Evolutionary conservation across 2,329 filamentous ascomycete species (phyloP), one percentile per base, ranked within the genome.

Genomic region (Trichoderma citrinoviride): DNA sequence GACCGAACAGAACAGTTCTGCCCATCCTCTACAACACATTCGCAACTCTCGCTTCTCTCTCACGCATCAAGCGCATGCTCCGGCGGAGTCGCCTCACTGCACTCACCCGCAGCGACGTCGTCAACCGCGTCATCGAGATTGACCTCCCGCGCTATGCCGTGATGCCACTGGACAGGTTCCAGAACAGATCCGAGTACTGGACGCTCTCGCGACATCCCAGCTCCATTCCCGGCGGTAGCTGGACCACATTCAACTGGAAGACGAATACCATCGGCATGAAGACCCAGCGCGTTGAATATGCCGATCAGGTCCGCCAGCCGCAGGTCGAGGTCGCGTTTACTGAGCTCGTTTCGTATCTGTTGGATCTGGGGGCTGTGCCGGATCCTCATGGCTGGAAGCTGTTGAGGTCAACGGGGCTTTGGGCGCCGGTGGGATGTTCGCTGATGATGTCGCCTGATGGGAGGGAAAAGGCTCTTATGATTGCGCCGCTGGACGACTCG

Each of bases 11-110:
- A 17, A 10, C 46, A 73, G 82, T 89, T 23, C 78, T 89, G 6
- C 87, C 87, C 0, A 89, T 89, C 57, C 78, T 90, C 49, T 90
- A 89, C 77, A 90, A 88, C 71, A 88, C 84, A 21, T 77, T 85
- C 61, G 80, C 82, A 27, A 87, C 85, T 3, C 81, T 89, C 27
- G 77, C 85, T 15, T 86, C 85, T 2, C 78, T 87, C 2, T 85
- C 85, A 44, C 83, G 83, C 54, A 87, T 90, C 74, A 83, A 82
- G 72, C 82, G 82, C 64, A 83, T 84, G 75, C 81, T 90, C 4
- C 76, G 82, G 17, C 80, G 81, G 62, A 84, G 84, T 73, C 81
- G 80, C n/a, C 76, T 87, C 7, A 82, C 82, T 2, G 86, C 85
- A 0, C 79, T 88, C 50, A 88, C 85, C 14, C 82, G 87, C 50